These are phyloP conservation scores for Beauveria scarabaeidicola DNA, from an alignment of 2,329 filamentous ascomycete genomes.

Conservation along the genomic window DNA sequence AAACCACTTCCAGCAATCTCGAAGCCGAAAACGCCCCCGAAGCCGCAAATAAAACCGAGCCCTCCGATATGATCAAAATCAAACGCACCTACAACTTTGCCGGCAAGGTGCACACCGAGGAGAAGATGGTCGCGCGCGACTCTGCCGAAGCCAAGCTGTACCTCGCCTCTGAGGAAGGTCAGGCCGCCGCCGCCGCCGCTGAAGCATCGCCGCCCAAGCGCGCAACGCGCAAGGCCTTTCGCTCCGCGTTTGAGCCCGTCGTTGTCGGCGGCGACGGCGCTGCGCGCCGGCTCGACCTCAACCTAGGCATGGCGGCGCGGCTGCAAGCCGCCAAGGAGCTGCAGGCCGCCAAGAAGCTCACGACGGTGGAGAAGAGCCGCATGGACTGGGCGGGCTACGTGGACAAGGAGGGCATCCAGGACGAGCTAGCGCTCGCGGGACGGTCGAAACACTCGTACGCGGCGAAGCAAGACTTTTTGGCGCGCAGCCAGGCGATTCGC, in stretches of 20 bases:
- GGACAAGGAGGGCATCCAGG: conserved; percentile 61
- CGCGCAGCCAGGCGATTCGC: conserved; percentile 52
- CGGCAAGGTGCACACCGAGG: conserved; percentile 62
- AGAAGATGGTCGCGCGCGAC: conserved; percentile 57
- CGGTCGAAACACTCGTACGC: conserved; percentile 57
- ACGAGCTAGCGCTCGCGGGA: conserved; percentile 57
- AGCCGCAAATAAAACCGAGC: conserved; percentile 16
- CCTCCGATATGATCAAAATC: conserved; percentile 47
- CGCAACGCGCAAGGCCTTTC: conserved; percentile 47
- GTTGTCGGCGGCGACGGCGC: conserved; percentile 27
- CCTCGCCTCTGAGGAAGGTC: conserved; percentile 41
- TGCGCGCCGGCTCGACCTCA: conserved; percentile 44
- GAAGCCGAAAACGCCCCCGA: conserved; percentile 8
- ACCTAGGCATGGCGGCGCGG: conserved; percentile 45
- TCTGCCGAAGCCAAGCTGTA: conserved; percentile 60
- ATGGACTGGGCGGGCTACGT: conserved; percentile 68
- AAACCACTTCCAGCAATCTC: background rate
- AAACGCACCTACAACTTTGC: conserved; percentile 69
- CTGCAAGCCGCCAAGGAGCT: conserved; percentile 39
- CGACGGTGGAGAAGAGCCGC: conserved; percentile 62
- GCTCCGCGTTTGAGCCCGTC: conserved; percentile 55
- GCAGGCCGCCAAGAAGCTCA: conserved; percentile 55
- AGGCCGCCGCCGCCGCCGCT: conserved; percentile 8
- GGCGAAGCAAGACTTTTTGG: conserved; percentile 56
- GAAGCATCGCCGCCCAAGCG: conserved; percentile 30